Evolutionary conservation across 345 rosid species (phyloP), one percentile per base, ranked within the genome.

Genomic region (Camelina laxa): DNA sequence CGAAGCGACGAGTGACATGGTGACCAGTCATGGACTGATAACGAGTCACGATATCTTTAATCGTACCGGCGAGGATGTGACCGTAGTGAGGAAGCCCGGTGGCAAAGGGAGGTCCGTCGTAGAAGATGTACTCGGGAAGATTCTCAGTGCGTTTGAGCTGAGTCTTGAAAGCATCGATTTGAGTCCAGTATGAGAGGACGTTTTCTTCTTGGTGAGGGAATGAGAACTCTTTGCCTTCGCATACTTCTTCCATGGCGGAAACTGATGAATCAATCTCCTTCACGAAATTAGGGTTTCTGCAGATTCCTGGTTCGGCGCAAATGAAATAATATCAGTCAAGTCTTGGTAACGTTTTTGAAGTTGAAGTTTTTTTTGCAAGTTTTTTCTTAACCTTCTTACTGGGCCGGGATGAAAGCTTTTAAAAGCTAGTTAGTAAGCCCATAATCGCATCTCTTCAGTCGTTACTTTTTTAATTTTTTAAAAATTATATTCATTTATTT

Each of bases 41-140:
- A 10, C 99, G 87, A 1, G 98, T 95, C 35, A 95, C 98, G 45
- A 90, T 77, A 63, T 95, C 99, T 84, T 95, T 95, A 65, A 95
- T 95, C 31, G 99, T 95, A 1, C 99, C 99, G 55, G 98, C 94
- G 13, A 95, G 93, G 57, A 95, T 89, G 84, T 95, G 99, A 2
- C 99, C 99, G 76, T 95, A 95, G 74, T 95, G 99, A 24, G 98
- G 99, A 44, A 87, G 89, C 0, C 99, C 99, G 14, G 99, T 92
- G 58, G 99, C 99, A 82, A 95, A 95, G 6, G 99, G 99, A 4
- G 98, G 99, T 0, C 99, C 99, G 57, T 95, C 99, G 65, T 92
- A 95, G 86, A 95, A 95, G 64, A 92, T 76, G 74, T 89, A 95
- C 75, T 92, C 97, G 0, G 97, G 98, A 10, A 73, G 69, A 66